Conservation (phyloP, 495 filamentous ascomycete species). For the Neurospora cerealis region DNA sequence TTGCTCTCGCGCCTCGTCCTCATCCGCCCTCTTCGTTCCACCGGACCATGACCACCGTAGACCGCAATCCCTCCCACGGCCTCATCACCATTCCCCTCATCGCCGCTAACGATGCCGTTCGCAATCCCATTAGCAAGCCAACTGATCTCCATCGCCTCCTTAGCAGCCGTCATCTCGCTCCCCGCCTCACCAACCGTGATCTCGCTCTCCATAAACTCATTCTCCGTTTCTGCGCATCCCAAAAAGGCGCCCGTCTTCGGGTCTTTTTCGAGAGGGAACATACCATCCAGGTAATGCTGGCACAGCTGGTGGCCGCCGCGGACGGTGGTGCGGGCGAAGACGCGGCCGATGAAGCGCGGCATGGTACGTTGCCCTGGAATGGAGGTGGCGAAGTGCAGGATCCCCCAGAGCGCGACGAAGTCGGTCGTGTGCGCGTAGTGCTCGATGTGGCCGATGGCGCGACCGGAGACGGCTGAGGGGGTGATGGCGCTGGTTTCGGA, state of each 20-base stretch:
- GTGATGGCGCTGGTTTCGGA: conserved; percentile 8
- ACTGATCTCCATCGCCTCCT: conserved; percentile 30
- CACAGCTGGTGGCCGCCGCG: conserved; percentile 63
- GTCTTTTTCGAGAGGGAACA: conserved; percentile 52
- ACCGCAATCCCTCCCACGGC: conserved; percentile 23
- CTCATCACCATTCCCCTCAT: conserved; percentile 9
- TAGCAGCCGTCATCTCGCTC: conserved; percentile 24
- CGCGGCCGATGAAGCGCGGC: conserved; percentile 61
- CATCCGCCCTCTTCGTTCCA: conserved; percentile 4
- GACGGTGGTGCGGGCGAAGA: conserved; percentile 54
- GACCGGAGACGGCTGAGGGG: conserved; percentile 19
- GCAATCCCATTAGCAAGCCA: conserved; percentile 15
- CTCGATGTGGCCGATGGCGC: conserved; percentile 64
- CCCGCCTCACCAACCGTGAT: conserved; percentile 32
- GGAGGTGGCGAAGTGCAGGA: conserved; percentile 54
- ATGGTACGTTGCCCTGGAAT: conserved; percentile 21
- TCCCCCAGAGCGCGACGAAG: conserved; percentile 66
- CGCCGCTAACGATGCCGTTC: neutral
- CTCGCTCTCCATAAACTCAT: conserved; percentile 49
- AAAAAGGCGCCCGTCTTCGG: conserved; percentile 18
- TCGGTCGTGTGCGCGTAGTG: conserved; percentile 75
- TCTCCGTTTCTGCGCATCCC: conserved; percentile 22
- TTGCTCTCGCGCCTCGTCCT: conserved; percentile 2
- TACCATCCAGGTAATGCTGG: conserved; percentile 73
- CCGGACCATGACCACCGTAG: conserved; percentile 16